phyloP scores from a whole-genome alignment of 495 filamentous ascomycete genomes.

The Tuber indicum region DNA sequence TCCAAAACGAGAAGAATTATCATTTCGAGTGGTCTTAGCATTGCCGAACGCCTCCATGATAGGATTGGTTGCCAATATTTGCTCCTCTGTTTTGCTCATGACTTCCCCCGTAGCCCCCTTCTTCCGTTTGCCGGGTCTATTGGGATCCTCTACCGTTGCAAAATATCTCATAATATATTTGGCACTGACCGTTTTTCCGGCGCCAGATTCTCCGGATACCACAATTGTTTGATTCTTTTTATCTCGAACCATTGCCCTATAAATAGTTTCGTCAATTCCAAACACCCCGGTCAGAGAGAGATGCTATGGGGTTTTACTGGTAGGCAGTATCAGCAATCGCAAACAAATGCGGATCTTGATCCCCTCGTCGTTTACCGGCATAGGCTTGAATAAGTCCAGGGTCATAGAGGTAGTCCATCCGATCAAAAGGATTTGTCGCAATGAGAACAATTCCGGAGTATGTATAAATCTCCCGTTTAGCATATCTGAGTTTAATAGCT shows the following conservation, averaged over 20 bases:
- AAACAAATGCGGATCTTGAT: slow-evolving; percentile 95
- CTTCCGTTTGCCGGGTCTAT: slow-evolving; percentile 74
- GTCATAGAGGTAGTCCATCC: slow-evolving; percentile 96
- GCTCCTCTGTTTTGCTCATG: slow-evolving; percentile 98
- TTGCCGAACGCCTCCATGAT: slow-evolving; percentile 99
- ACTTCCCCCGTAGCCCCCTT: slow-evolving; percentile 61
- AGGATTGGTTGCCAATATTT: slow-evolving; percentile 95
- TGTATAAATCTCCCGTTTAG: slow-evolving; percentile 99
- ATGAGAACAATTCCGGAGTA: slow-evolving; percentile 99
- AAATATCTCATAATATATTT: slow-evolving; percentile 99
- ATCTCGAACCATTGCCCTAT: slow-evolving; percentile 93
- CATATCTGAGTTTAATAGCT: slow-evolving; percentile 94
- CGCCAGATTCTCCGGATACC: slow-evolving; percentile 96
- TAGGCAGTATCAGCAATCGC: slow-evolving; percentile 99
- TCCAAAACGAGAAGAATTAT: slow-evolving; percentile 97
- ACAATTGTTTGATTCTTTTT: slow-evolving; percentile 96
- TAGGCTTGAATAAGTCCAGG: slow-evolving; percentile 99
- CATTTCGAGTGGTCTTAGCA: slow-evolving; percentile 96
- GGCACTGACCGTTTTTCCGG: slow-evolving; percentile 96
- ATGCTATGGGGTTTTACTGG: slow-evolving; percentile 56
- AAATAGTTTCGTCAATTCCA: slow-evolving; percentile 13
- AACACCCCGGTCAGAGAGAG: background rate
- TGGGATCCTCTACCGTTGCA: slow-evolving; percentile 90
- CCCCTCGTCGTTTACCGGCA: slow-evolving; percentile 91
- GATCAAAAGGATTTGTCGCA: slow-evolving; percentile 95